Percentiles rank a stretch among this genome's conserved stretches.
These are phyloP conservation scores for Metschnikowia bowlesiae DNA, from an alignment of 805 yeast species.

Conservation along the genomic window DNA sequence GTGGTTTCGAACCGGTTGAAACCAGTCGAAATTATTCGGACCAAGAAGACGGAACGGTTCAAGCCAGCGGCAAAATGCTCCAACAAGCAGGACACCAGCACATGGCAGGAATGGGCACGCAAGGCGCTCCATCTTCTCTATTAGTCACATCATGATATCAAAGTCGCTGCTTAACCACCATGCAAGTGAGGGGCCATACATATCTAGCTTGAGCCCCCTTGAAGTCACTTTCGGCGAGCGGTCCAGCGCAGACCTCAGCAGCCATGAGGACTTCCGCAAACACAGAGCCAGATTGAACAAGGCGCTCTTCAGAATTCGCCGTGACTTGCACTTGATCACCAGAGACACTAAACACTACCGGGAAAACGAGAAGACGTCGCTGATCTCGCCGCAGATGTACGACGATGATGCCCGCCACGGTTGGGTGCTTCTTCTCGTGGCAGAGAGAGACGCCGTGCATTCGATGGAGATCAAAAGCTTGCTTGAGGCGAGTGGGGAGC, in stretches of 20 bases:
- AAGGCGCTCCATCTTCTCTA: too few relatives aligned
- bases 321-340: slow-evolving; percentile 56
- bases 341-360: slow-evolving; percentile 55
- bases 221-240: slow-evolving; percentile 50
- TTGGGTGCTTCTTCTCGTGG: slow-evolving; percentile 54
- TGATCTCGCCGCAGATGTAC: slow-evolving; percentile 48
- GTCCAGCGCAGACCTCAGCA: slow-evolving; percentile 55
- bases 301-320: slow-evolving; percentile 60
- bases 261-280: slow-evolving; percentile 64
- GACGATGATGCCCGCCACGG: slow-evolving; percentile 50
- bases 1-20: too few relatives aligned
- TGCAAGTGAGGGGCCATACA: too few relatives aligned
- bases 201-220: slow-evolving; percentile 7
- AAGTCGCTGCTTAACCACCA: too few relatives aligned
- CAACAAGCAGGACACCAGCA: too few relatives aligned
- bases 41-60: too few relatives aligned
- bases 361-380: slow-evolving; percentile 43
- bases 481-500: slow-evolving; percentile 50
- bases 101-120: too few relatives aligned
- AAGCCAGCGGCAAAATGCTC: too few relatives aligned
- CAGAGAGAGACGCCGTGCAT: slow-evolving; percentile 72
- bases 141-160: too few relatives aligned
- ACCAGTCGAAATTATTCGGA: too few relatives aligned
- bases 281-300: slow-evolving; percentile 62
- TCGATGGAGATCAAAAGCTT: slow-evolving; percentile 59